Evolutionary conservation across 225 moss, liverwort and hornwort species (phyloP), one percentile per base, ranked within the genome.

Genomic region (Anthoceros angustus): DNA sequence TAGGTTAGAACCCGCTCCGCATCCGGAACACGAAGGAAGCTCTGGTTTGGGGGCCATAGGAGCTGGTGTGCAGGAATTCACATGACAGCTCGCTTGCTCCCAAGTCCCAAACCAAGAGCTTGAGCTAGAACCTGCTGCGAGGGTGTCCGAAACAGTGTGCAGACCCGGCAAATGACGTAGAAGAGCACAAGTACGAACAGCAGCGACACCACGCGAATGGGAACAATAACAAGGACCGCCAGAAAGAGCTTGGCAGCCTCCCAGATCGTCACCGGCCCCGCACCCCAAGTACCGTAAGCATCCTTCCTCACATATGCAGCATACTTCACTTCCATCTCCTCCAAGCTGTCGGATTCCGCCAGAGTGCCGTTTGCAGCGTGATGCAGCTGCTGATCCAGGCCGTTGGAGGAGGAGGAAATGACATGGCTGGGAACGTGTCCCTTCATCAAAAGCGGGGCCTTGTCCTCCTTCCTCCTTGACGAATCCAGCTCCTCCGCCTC

Each of bases 131-230:
- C 55, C 55, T 55, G 55, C 92, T 64, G 81, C 77, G 70, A 89
- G 72, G 73, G 98, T 72, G 62, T 79, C 74, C 83, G 80, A 66
- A 49, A 89, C 8, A 89, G 74, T n/a, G 98, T 98, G 72, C 92
- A 98, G 42, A 87, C 67, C 77, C 87, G 92, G 83, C 98, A 98
- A 61, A 98, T 86, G 40, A 68, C 63, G 64, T 81, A 92, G 71
- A 89, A 87, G 32, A 77, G 55, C 63, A 89, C 67, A 70, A 98
- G 73, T 62, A 75, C 60, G 15, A 73, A 61, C 11, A 84, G 67
- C 21, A 84, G 64, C 42, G 83, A 66, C 39, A 81, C 21, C 49
- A 98, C 42, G 60, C 92, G 81, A 60, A 98, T 66, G 8, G 92
- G 98, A 43, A 78, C 89, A 18, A 98, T 73, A 38, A 84, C 84